These are phyloP conservation scores for Phytophthora rubi DNA, from an alignment of 352 stramenopile species.

Conservation along the genomic window DNA sequence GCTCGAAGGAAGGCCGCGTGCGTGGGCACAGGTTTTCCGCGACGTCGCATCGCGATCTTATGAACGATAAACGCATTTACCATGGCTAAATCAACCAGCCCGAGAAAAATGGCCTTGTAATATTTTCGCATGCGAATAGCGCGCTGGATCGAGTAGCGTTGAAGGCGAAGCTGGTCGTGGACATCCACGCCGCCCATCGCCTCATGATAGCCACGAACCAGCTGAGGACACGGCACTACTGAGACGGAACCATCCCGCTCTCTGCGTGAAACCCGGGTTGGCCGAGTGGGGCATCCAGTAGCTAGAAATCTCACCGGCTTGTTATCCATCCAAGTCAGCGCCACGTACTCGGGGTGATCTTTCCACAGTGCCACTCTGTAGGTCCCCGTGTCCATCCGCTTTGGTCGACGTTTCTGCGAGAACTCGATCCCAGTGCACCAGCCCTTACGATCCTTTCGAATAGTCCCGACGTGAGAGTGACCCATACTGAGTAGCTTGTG, in stretches of 20 bases:
- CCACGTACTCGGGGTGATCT: not conserved
- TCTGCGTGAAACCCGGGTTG: not conserved
- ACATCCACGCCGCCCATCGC: not conserved
- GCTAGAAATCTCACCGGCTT: conserved; percentile 3
- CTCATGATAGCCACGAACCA: conserved; percentile 7
- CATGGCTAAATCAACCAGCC: conserved; percentile 28
- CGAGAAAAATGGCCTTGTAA: conserved; percentile 36
- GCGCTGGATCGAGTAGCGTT: not conserved
- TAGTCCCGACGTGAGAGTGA: conserved; percentile 16
- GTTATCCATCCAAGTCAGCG: not conserved
- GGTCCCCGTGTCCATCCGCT: not conserved
- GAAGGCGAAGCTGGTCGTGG: not conserved
- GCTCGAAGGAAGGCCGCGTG: conserved; percentile 1
- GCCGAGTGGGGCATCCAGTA: conserved; percentile 8
- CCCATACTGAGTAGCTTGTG: conserved; percentile 14
- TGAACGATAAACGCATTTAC: conserved; percentile 32
- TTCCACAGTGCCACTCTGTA: not conserved
- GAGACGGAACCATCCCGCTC: not conserved
- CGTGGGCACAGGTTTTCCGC: not conserved
- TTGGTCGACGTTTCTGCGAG: not conserved
- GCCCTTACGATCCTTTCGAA: conserved; percentile 2
- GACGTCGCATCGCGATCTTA: conserved; percentile 4
- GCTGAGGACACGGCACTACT: not conserved
- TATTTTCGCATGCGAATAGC: conserved; percentile 20
- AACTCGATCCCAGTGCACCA: not conserved